Evolutionary conservation across 2,329 filamentous ascomycete genomes (phyloP).

Genomic region (Thyridium curvatum): DNA sequence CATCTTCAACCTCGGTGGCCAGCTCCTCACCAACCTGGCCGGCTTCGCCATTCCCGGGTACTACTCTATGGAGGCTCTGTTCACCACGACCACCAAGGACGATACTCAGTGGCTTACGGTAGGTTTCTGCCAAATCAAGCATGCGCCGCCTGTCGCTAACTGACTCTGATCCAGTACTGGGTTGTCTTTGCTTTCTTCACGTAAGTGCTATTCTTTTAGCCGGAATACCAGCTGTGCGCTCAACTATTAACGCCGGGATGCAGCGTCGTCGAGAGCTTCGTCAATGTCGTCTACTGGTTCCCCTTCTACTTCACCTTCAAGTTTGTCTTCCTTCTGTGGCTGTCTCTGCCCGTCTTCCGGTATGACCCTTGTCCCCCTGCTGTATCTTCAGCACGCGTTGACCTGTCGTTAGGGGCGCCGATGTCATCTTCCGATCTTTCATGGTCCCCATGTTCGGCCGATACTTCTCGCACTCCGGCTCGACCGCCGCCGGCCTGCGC

Average conservation of each 20-base stretch:
- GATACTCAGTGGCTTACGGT: constrained; percentile 78
- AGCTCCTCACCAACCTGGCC: constrained; percentile 76
- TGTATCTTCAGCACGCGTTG: too few relatives aligned
- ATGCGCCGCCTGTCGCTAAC: constrained; percentile 23
- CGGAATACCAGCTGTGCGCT: constrained; percentile 2
- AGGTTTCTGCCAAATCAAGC: constrained; percentile 24
- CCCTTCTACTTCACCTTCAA: constrained; percentile 99
- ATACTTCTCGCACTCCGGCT: constrained; percentile 70
- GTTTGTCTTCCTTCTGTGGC: constrained; percentile 95
- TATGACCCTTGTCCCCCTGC: constrained; percentile 41
- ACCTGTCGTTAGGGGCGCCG: constrained; percentile 65
- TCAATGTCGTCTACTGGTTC: constrained; percentile 89
- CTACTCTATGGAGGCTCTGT: constrained; percentile 76
- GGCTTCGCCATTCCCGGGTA: constrained; percentile 79
- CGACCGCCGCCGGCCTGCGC: constrained; percentile 80
- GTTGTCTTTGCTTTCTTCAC: constrained; percentile 79
- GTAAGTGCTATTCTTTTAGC: constrained; percentile 27
- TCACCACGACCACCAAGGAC: constrained; percentile 64
- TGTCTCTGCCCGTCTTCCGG: constrained; percentile 90
- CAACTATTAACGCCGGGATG: constrained; percentile 5
- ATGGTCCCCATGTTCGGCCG: constrained; percentile 84
- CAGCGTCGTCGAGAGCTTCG: constrained; percentile 70
- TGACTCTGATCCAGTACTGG: constrained; percentile 61
- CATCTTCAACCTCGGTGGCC: constrained; percentile 86
- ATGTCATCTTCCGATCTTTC: constrained; percentile 95